Conservation (phyloP, 1,284 basidiomycete species). For the Melampsora medusae region DNA sequence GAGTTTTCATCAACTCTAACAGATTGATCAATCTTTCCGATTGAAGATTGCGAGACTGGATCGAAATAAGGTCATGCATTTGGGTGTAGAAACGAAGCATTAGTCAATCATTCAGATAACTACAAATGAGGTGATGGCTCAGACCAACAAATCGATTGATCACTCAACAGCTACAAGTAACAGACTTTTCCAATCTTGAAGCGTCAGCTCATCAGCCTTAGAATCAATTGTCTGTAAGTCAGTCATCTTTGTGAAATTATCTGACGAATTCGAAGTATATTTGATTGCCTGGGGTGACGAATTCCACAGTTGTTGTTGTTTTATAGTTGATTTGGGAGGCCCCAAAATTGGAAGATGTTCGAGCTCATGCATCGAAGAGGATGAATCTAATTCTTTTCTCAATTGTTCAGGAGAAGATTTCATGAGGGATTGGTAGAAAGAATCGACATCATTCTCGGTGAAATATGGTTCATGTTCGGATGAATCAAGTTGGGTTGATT, state of each 20-base stretch:
- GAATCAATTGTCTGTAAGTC: background rate
- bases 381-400: background rate
- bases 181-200: slow-evolving; percentile 7
- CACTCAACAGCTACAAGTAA: slow-evolving; percentile 5
- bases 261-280: slow-evolving; percentile 9
- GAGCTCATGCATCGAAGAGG: no score
- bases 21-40: background rate
- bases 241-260: background rate
- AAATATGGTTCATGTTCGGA: background rate
- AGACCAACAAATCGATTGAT: background rate
- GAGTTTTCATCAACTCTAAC: slow-evolving; percentile 1
- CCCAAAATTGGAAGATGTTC: no score
- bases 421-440: slow-evolving; percentile 35
- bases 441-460: background rate
- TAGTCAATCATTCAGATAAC: no score
- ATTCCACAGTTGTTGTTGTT: slow-evolving; percentile 1
- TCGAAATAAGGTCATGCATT: no score
- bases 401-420: slow-evolving; percentile 1
- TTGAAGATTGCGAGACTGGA: background rate
- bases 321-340: no score
- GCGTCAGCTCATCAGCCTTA: background rate
- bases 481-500: background rate
- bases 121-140: no score
- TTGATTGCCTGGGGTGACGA: background rate
- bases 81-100: no score